These are phyloP conservation scores for Conticribra guillardii DNA, from an alignment of 108 stramenopile genomes.

Conservation along the genomic window DNA sequence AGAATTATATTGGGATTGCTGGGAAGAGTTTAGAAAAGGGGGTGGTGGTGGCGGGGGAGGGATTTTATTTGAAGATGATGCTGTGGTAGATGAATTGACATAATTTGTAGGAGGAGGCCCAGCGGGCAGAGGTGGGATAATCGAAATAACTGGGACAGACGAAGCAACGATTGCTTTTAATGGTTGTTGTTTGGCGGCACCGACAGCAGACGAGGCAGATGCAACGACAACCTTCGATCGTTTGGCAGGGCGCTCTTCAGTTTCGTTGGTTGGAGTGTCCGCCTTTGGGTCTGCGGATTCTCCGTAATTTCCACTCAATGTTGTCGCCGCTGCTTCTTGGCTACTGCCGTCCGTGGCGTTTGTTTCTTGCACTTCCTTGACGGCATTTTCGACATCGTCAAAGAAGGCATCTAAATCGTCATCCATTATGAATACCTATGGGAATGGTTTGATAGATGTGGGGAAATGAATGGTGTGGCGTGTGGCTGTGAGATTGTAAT, in stretches of 20 bases:
- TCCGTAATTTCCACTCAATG: slow-evolving; percentile 14
- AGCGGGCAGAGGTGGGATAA: slow-evolving; percentile 39
- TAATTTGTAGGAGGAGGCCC: slow-evolving; percentile 63
- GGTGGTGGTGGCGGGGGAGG: slow-evolving; percentile 22
- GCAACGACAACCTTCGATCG: slow-evolving; percentile 22
- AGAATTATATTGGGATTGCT: too few relatives aligned
- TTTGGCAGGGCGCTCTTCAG: slow-evolving; percentile 30
- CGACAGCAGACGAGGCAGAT: background rate
- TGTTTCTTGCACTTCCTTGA: slow-evolving; percentile 58
- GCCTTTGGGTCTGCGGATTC: too few relatives aligned
- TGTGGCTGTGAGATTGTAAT: too few relatives aligned
- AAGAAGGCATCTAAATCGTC: slow-evolving; percentile 88
- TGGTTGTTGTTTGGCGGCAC: background rate
- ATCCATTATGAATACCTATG: slow-evolving; percentile 54
- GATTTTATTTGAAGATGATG: background rate
- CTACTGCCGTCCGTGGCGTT: slow-evolving; percentile 17
- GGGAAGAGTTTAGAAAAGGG: too few relatives aligned
- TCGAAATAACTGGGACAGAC: slow-evolving; percentile 48
- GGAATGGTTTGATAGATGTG: too few relatives aligned
- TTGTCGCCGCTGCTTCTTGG: slow-evolving; percentile 14
- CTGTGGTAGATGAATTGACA: slow-evolving; percentile 21
- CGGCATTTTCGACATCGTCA: slow-evolving; percentile 76
- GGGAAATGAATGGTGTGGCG: too few relatives aligned
- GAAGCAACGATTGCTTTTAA: slow-evolving; percentile 41
- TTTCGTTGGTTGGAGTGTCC: slow-evolving; percentile 4